Evolutionary conservation across 2,329 filamentous ascomycete genomes (phyloP).

Genomic region (Blumeria graminis): DNA sequence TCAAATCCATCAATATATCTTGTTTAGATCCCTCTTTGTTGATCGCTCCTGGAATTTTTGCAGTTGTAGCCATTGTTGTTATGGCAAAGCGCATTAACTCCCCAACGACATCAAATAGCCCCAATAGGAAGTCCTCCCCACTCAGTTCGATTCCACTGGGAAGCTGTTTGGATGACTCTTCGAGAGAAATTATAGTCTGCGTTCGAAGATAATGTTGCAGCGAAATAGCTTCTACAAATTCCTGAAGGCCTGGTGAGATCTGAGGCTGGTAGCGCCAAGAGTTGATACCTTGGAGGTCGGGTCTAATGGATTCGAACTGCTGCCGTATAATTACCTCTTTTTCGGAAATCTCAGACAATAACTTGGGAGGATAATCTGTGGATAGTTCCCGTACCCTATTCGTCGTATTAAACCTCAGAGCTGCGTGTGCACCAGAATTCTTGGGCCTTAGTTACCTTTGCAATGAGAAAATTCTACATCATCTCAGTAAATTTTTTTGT

Average conservation of each 20-base stretch:
- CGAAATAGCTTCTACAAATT: constrained; percentile 77
- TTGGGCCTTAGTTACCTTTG: constrained; percentile 32
- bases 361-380: constrained; percentile 38
- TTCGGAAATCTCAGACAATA: constrained; percentile 43
- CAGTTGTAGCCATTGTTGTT: constrained; percentile 52
- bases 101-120: constrained; percentile 79
- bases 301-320: constrained; percentile 41
- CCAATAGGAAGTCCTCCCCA: constrained; percentile 68
- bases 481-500: not conserved
- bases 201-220: constrained; percentile 71
- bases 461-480: constrained; percentile 51
- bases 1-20: constrained; percentile 58
- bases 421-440: too few relatives aligned
- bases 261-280: constrained; percentile 58
- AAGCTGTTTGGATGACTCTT: constrained; percentile 29
- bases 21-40: constrained; percentile 14
- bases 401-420: not conserved
- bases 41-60: constrained; percentile 18
- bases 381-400: constrained; percentile 38
- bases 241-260: constrained; percentile 63
- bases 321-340: constrained; percentile 47
- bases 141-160: constrained; percentile 36
- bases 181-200: constrained; percentile 47
- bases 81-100: constrained; percentile 96
- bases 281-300: constrained; percentile 58